These are phyloP conservation scores for Coriolopsis trogii DNA, from an alignment of 1,284 basidiomycete species.

Conservation along the genomic window DNA sequence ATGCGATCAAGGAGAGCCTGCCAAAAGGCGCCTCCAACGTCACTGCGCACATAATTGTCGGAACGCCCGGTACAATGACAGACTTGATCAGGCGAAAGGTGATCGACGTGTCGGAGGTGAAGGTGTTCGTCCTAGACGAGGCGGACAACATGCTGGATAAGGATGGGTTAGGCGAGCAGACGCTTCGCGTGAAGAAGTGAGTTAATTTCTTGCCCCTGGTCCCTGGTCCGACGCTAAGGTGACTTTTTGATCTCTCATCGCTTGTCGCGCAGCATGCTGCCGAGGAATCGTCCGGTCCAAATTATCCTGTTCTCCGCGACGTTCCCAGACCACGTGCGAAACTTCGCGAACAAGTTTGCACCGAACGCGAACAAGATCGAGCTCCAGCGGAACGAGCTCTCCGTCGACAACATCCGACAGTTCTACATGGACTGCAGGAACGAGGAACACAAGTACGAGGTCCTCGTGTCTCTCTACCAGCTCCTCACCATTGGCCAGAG, in stretches of 20 bases:
- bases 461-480: slow-evolving; percentile 90
- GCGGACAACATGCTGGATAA: slow-evolving; percentile 99
- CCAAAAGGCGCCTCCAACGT: slow-evolving; percentile 71
- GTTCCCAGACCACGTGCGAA: slow-evolving; percentile 92
- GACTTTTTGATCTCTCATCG: slow-evolving; percentile 3
- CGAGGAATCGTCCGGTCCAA: slow-evolving; percentile 65
- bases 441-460: slow-evolving; percentile 95
- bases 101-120: slow-evolving; percentile 81
- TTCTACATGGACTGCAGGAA: slow-evolving; percentile 96
- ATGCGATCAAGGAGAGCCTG: slow-evolving; percentile 90
- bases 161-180: slow-evolving; percentile 97
- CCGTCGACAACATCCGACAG: slow-evolving; percentile 94
- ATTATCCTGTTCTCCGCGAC: slow-evolving; percentile 98
- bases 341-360: slow-evolving; percentile 91
- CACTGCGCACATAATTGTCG: slow-evolving; percentile 91
- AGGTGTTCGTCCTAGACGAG: slow-evolving; percentile 97
- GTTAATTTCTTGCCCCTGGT: slow-evolving; percentile 30
- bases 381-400: slow-evolving; percentile 92
- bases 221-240: slow-evolving; percentile 5
- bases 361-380: slow-evolving; percentile 97
- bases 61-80: slow-evolving; percentile 94
- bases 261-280: slow-evolving; percentile 57
- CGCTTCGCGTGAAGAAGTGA: slow-evolving; percentile 92
- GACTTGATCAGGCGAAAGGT: slow-evolving; percentile 79
- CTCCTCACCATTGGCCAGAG: slow-evolving; percentile 95